Evolutionary conservation across 345 rosid genomes (phyloP), one percentile per base, ranked within the genome.

Genomic region (Jatropha curcas): DNA sequence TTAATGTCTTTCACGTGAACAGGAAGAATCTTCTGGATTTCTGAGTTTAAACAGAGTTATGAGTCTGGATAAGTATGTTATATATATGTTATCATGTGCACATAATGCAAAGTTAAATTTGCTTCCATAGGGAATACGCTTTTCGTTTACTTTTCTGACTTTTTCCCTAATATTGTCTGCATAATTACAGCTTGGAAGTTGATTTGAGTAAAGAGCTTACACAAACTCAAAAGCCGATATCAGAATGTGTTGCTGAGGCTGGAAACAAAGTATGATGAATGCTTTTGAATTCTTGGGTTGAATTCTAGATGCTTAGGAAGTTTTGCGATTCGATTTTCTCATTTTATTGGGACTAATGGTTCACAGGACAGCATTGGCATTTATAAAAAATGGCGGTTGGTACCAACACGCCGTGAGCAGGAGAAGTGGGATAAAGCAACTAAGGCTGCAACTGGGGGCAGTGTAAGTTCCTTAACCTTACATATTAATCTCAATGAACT

Each of bases 351-450:
- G 30, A 62, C 63, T 35, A 34, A 68, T 72, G 69, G 39, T 70
- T 55, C 60, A 12, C 81, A 88, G 90, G 84, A 62, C 13, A 77
- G 74, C 6, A 72, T 69, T 41, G 66, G 45, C 28, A 39, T 52
- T 41, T 62, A 82, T 2, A 80, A 66, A 7, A 92, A 77, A 78
- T 90, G 98, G 98, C 88, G 77, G 73, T 64, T 80, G 53, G 92
- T 75, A 19, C 97, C 98, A 41, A 92, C 97, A 12, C 91, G 90
- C 19, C 93, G 92, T 9, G 97, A 94, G 81, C 95, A 89, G 78
- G 92, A 88, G 22, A 94, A 92, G 80, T 94, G 98, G 98, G 98
- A 92, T 74, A 88, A 68, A 89, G 97, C 97, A 22, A 74, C 85
- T n/a, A 92, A 89, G 83, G 97, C 94, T 77, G 80, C 97, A 69